Conservation (phyloP, 306 rosid species). For the Prosopis cineraria region DNA sequence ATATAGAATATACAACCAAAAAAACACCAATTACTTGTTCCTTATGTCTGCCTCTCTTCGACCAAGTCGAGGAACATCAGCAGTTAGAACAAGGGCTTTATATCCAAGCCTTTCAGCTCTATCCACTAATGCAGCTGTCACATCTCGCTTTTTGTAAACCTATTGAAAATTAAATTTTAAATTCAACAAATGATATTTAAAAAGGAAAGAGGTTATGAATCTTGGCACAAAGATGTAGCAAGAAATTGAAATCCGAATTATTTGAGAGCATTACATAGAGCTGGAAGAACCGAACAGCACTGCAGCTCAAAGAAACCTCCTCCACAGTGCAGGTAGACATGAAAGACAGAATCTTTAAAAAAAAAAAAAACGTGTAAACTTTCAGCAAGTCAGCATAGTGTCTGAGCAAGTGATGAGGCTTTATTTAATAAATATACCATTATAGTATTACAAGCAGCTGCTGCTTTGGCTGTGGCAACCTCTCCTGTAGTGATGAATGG, state of each 20-base stretch:
- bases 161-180: neutral
- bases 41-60: constrained; percentile 75
- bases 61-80: constrained; percentile 60
- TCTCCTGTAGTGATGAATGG: constrained; percentile 51
- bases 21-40: constrained; percentile 47
- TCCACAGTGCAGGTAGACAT: constrained; percentile 56
- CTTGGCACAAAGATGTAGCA: neutral
- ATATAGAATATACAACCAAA: neutral
- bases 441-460: constrained; percentile 65
- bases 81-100: constrained; percentile 67
- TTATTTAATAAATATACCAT: constrained; percentile 48
- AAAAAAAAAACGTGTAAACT: neutral
- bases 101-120: constrained; percentile 68
- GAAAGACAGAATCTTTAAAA: constrained; percentile 47
- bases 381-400: constrained; percentile 3
- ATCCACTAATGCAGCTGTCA: constrained; percentile 47
- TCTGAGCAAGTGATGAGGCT: neutral
- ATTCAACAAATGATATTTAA: neutral
- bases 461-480: constrained; percentile 75
- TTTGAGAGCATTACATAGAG: constrained; percentile 53
- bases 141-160: constrained; percentile 62
- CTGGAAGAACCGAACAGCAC: constrained; percentile 72
- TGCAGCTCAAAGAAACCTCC: constrained; percentile 77
- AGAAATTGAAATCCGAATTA: neutral
- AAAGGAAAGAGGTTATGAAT: neutral